Conservation (phyloP, 495 filamentous ascomycete genomes). For the Xylaria cubensis region DNA sequence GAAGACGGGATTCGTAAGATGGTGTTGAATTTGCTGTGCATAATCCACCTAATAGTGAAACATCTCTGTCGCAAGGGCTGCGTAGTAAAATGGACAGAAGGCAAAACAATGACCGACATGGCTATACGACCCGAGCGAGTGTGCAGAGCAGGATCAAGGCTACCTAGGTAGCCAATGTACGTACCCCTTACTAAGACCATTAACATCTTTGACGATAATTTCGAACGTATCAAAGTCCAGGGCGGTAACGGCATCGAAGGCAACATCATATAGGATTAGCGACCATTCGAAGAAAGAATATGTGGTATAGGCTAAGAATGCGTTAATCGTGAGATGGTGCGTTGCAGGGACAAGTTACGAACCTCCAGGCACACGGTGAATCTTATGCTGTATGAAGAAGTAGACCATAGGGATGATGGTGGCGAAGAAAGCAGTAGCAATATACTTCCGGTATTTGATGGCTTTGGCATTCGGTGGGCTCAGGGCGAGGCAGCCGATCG, state of each 20-base stretch:
- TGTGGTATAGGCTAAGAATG: conserved; percentile 79
- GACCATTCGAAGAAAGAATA: conserved; percentile 99
- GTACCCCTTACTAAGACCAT: conserved; percentile 97
- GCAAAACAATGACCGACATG: conserved; percentile 5
- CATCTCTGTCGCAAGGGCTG: neutral
- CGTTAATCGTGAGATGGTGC: conserved; percentile 21
- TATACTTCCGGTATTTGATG: conserved; percentile 85
- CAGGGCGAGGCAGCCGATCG: conserved; percentile 83
- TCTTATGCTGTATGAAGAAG: conserved; percentile 99
- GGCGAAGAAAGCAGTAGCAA: conserved; percentile 87
- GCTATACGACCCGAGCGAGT: conserved; percentile 37
- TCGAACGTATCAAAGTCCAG: conserved; percentile 93
- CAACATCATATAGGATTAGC: conserved; percentile 92
- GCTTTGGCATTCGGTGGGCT: conserved; percentile 86
- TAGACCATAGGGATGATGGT: conserved; percentile 91
- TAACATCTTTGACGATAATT: conserved; percentile 84
- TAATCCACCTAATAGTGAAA: neutral
- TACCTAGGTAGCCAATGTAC: conserved; percentile 96
- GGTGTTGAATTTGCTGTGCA: neutral
- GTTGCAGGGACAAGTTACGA: conserved; percentile 40
- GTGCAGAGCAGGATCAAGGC: conserved; percentile 32
- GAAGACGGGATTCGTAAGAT: neutral
- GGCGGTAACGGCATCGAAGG: conserved; percentile 95
- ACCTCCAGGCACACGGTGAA: conserved; percentile 95
- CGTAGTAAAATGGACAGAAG: neutral